Percentiles rank a stretch among this genome's conserved stretches.
Evolutionary conservation across 2,329 filamentous ascomycete genomes (phyloP).

Genomic region (Pseudopyricularia javanii): DNA sequence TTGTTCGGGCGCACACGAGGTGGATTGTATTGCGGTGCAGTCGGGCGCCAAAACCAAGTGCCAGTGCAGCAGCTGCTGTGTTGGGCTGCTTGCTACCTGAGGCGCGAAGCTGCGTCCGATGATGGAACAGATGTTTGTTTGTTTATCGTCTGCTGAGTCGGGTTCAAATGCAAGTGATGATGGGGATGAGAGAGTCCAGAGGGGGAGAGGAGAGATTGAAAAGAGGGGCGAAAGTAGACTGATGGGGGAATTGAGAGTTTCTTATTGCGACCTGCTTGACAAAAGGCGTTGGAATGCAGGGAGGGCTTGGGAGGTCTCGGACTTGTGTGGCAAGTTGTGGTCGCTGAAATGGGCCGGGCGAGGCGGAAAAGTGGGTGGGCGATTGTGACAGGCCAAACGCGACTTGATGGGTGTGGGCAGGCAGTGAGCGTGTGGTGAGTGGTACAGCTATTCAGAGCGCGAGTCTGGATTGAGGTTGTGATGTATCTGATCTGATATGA

Average conservation of each 20-base stretch:
- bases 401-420: background rate
- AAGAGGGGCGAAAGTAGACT: slow-evolving; percentile 1
- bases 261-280: no score
- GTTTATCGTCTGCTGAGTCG: background rate
- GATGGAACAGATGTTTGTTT: slow-evolving; percentile 1
- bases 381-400: slow-evolving; percentile 1
- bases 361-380: slow-evolving; percentile 4
- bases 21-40: background rate
- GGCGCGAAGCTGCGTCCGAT: background rate
- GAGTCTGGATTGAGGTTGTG: no score
- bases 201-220: slow-evolving; percentile 2
- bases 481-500: no score
- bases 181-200: background rate
- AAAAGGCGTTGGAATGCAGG: background rate
- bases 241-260: no score
- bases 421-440: background rate
- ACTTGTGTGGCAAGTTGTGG: background rate
- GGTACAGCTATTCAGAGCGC: background rate
- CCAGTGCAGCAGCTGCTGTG: no score
- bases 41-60: background rate
- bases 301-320: background rate
- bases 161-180: background rate
- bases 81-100: background rate
- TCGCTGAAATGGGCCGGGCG: slow-evolving; percentile 1
- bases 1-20: background rate